A percentile compares a stretch with the other conserved stretches of the same genome.
Conservation (phyloP, 306 rosid species). For the Rosa chinensis region DNA sequence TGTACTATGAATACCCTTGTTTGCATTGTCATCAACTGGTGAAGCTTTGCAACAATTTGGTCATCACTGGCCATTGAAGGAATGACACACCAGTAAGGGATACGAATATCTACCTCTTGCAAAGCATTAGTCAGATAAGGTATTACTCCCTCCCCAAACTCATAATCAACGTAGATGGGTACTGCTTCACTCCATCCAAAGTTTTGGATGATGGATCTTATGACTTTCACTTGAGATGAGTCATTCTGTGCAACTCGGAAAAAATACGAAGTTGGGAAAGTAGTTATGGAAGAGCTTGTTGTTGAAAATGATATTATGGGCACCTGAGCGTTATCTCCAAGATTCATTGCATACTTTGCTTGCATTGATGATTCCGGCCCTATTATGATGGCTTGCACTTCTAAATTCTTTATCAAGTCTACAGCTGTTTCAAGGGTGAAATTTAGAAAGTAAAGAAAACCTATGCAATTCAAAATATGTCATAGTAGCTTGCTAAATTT, state of each 20-base stretch:
- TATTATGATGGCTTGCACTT: background rate
- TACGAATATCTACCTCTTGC: constrained; percentile 20
- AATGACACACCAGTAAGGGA: constrained; percentile 26
- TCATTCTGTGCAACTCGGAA: too few species aligned
- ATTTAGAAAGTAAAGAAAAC: too few species aligned
- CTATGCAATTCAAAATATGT: too few species aligned
- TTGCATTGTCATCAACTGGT: constrained; percentile 22
- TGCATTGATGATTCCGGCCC: constrained; percentile 35
- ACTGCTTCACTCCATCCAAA: constrained; percentile 41
- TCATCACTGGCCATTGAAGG: constrained; percentile 11
- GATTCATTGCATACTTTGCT: constrained; percentile 26
- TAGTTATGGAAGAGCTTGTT: too few species aligned
- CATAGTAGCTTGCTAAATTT: too few species aligned
- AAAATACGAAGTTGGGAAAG: too few species aligned
- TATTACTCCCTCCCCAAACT: constrained; percentile 25
- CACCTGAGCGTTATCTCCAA: background rate
- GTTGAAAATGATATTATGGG: too few species aligned
- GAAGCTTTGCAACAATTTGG: constrained; percentile 26
- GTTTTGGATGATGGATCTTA: constrained; percentile 9
- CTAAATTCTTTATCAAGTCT: too few species aligned
- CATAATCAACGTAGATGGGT: constrained; percentile 28
- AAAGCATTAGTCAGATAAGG: constrained; percentile 29
- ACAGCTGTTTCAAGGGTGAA: too few species aligned
- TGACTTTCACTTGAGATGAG: too few species aligned
- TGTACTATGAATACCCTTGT: constrained; percentile 29